phyloP scores from a whole-genome alignment of 148 eudicot species.

The Linanthus parryae region DNA sequence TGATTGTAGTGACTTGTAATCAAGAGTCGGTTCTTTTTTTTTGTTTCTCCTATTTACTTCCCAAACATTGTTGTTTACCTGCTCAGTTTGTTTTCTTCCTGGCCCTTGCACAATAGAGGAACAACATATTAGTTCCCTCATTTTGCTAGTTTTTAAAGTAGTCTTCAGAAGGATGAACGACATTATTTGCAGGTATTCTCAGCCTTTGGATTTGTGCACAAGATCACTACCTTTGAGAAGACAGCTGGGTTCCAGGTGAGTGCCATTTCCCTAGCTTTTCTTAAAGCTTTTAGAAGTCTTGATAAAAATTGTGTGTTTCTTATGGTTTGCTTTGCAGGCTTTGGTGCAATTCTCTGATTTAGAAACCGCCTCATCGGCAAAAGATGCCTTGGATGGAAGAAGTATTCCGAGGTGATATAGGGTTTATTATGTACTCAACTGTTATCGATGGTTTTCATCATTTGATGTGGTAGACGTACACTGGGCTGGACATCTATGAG shows the following conservation, averaged over 20 bases:
- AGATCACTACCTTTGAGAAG: slow-evolving; percentile 97
- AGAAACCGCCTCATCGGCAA: slow-evolving; percentile 88
- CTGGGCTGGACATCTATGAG: slow-evolving; percentile 34
- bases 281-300: no score
- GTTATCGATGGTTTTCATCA: slow-evolving; percentile 29
- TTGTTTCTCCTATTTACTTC: no score
- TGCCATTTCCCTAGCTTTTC: not conserved
- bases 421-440: slow-evolving; percentile 30
- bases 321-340: slow-evolving; percentile 41
- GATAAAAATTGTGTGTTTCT: slow-evolving; percentile 6
- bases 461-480: slow-evolving; percentile 34
- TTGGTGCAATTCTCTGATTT: slow-evolving; percentile 90
- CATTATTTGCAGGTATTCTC: slow-evolving; percentile 68
- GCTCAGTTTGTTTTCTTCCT: no score
- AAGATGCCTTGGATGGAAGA: slow-evolving; percentile 94
- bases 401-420: slow-evolving; percentile 90
- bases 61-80: no score
- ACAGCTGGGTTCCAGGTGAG: slow-evolving; percentile 97
- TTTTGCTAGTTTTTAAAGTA: not conserved
- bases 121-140: no score
- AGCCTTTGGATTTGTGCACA: slow-evolving; percentile 94
- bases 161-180: slow-evolving; percentile 3
- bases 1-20: no score
- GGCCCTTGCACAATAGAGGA: no score
- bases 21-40: no score